Percentiles rank a stretch among this genome's conserved stretches.
Evolutionary conservation across 257 asterid genomes (phyloP).

Genomic region (Solanum paucissectum): DNA sequence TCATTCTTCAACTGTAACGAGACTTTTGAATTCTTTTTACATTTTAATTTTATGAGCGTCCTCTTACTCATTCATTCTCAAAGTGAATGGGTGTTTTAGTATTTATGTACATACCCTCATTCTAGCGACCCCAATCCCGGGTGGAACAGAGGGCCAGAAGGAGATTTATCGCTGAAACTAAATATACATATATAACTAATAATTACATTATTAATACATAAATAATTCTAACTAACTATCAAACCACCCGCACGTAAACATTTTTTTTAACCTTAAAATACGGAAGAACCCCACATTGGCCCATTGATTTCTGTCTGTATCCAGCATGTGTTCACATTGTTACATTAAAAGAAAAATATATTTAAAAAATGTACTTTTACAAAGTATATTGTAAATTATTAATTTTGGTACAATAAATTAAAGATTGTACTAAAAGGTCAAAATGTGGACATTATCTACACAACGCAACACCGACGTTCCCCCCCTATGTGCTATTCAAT

Average conservation of each 20-base stretch:
- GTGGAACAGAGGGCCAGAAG: too few species aligned
- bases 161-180: too few species aligned
- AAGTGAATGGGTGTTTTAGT: too few species aligned
- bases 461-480: slow-evolving; percentile 38
- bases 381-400: not conserved
- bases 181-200: too few species aligned
- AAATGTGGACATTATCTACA: slow-evolving; percentile 10
- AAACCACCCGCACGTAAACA: not conserved
- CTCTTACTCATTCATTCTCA: not conserved
- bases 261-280: not conserved
- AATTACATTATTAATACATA: too few species aligned
- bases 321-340: slow-evolving; percentile 1
- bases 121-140: too few species aligned
- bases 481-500: slow-evolving; percentile 12
- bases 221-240: not conserved
- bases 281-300: not conserved
- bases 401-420: not conserved
- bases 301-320: slow-evolving; percentile 9
- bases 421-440: slow-evolving; percentile 14
- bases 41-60: too few species aligned
- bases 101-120: too few species aligned
- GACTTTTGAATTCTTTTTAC: not conserved
- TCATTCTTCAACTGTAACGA: not conserved
- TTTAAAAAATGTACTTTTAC: not conserved
- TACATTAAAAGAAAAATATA: not conserved